Evolutionary conservation across 2,329 filamentous ascomycete genomes (phyloP).

Genomic region (Claviceps sp.): DNA sequence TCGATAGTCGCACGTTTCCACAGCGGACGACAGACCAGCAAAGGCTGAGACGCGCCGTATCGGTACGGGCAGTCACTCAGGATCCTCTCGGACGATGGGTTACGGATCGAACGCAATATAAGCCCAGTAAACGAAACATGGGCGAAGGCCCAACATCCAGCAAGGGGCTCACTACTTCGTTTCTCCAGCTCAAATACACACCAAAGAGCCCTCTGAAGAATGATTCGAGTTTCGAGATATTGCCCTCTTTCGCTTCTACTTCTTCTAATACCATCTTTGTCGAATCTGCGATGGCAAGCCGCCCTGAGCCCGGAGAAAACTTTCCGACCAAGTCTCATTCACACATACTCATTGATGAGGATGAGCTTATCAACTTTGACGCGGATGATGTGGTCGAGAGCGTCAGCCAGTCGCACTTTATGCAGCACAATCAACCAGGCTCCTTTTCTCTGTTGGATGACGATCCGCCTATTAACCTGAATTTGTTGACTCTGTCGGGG

Average conservation of each 20-base stretch:
- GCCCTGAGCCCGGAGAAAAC: slow-evolving; percentile 2
- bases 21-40: not conserved
- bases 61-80: slow-evolving; percentile 2
- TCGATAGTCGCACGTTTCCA: slow-evolving; percentile 14
- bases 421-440: not conserved
- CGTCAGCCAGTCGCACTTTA: not conserved
- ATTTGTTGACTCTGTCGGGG: not conserved
- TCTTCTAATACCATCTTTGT: not conserved
- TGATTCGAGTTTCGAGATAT: not conserved
- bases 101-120: slow-evolving; percentile 7
- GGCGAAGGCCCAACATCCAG: not conserved
- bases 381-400: not conserved
- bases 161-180: not conserved
- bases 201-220: not conserved
- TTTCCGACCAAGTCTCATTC: not conserved
- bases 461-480: not conserved
- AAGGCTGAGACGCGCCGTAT: slow-evolving; percentile 8
- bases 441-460: not conserved
- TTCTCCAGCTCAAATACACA: not conserved
- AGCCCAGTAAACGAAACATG: not conserved
- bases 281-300: not conserved
- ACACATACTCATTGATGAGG: not conserved
- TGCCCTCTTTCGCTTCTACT: not conserved
- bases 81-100: not conserved
- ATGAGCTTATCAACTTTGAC: slow-evolving; percentile 1